These are phyloP conservation scores for Picochlorum costavermella DNA, from an alignment of 139 green algal species.

Conservation along the genomic window DNA sequence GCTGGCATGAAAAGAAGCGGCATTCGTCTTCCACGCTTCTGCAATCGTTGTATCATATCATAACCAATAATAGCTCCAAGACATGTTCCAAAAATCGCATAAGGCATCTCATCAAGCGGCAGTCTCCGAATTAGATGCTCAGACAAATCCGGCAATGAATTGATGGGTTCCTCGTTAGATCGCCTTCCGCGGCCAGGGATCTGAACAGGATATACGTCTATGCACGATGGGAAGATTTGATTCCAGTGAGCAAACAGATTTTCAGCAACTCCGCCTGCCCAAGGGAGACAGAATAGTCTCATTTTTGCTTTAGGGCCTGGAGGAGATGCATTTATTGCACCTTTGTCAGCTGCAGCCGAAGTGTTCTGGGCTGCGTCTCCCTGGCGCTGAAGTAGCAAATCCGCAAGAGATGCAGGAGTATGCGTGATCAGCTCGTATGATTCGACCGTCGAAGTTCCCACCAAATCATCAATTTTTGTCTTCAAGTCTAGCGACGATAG, in stretches of 20 bases:
- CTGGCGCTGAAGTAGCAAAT: background rate
- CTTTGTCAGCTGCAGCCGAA: background rate
- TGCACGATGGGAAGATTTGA: constrained; percentile 28
- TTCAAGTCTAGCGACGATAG: constrained; percentile 35
- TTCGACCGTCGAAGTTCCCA: constrained; percentile 8
- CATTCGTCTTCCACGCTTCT: constrained; percentile 2
- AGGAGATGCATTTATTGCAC: constrained; percentile 11
- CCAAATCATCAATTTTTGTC: constrained; percentile 18
- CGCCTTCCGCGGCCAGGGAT: constrained; percentile 32
- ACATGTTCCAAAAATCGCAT: constrained; percentile 38
- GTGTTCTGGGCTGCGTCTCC: background rate
- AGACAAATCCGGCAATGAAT: constrained; percentile 10
- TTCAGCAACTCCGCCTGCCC: constrained; percentile 36
- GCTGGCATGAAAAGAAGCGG: constrained; percentile 30
- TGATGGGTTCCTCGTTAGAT: constrained; percentile 11
- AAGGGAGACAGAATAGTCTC: constrained; percentile 42
- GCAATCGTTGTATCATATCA: constrained; percentile 20
- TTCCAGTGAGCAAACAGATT: constrained; percentile 36
- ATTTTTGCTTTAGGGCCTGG: constrained; percentile 25
- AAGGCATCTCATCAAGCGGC: constrained; percentile 34
- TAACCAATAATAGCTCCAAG: constrained; percentile 39
- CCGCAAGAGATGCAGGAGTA: constrained; percentile 5
- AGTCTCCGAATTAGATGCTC: constrained; percentile 15
- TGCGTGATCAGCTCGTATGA: constrained; percentile 23
- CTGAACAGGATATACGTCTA: constrained; percentile 40